Evolutionary conservation across 345 rosid genomes (phyloP).

Genomic region (Rhodamnia argentea): DNA sequence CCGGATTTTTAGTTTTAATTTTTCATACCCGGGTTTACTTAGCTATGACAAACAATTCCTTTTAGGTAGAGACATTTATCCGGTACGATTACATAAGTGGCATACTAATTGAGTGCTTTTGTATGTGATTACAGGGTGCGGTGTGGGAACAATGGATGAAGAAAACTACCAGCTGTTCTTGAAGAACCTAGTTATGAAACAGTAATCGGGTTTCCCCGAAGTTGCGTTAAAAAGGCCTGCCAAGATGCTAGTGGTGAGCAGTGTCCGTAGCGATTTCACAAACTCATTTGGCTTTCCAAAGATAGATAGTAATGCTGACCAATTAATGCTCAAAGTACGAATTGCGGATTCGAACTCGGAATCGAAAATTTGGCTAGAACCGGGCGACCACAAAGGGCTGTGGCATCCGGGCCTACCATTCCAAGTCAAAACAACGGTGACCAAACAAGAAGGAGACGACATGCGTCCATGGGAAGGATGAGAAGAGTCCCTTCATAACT

Average conservation of each 20-base stretch:
- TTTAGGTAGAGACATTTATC: background rate
- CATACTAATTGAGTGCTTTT: background rate
- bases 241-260: background rate
- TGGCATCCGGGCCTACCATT: background rate
- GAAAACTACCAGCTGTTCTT: constrained; percentile 28
- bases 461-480: too few species aligned
- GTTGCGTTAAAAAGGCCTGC: too few species aligned
- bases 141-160: constrained; percentile 25
- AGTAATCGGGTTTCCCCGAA: too few species aligned
- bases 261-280: fast-evolving
- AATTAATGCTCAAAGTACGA: background rate
- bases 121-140: background rate
- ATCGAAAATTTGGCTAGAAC: background rate
- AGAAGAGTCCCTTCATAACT: too few species aligned
- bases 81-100: too few species aligned
- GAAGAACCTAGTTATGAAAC: constrained; percentile 5
- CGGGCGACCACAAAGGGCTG: background rate
- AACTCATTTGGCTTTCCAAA: background rate
- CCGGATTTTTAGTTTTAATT: background rate
- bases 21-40: background rate
- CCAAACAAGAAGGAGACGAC: background rate
- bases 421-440: background rate
- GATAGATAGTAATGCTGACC: background rate
- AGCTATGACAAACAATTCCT: background rate
- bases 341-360: background rate